A percentile compares a stretch with the other conserved stretches of the same genome.
phyloP scores from a whole-genome alignment of 2,329 filamentous ascomycete genomes.

The Aureobasidium mangrovei region DNA sequence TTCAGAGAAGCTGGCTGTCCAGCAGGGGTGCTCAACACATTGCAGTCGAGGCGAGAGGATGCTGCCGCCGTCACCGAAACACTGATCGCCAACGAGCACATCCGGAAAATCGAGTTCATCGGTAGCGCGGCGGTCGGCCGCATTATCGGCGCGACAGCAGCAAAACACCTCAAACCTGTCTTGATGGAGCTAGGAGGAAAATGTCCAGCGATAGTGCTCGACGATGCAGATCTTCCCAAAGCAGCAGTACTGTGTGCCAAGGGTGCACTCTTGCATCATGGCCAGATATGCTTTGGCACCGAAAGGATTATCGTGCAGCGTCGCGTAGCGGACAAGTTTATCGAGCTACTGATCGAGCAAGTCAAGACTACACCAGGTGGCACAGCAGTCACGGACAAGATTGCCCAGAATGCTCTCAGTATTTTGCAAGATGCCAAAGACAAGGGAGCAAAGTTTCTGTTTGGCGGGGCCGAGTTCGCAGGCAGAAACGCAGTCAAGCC shows the following conservation, averaged over 20 bases:
- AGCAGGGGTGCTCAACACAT: conserved; percentile 33
- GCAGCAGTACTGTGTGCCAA: conserved; percentile 27
- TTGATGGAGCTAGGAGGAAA: conserved; percentile 44
- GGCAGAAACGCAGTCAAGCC: conserved; percentile 17
- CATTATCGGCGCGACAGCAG: conserved; percentile 32
- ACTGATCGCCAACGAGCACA: conserved; percentile 30
- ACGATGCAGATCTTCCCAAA: conserved; percentile 38
- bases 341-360: conserved; percentile 14
- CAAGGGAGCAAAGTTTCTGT: conserved; percentile 20
- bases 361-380: conserved; percentile 16
- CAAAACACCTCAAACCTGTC: conserved; percentile 36
- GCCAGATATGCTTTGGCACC: conserved; percentile 31
- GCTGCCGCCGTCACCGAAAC: conserved; percentile 29
- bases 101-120: conserved; percentile 39
- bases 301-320: conserved; percentile 27
- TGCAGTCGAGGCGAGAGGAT: conserved; percentile 28
- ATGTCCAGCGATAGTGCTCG: conserved; percentile 34
- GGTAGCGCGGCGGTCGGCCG: conserved; percentile 36
- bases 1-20: conserved; percentile 38
- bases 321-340: conserved; percentile 18
- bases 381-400: conserved; percentile 19
- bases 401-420: conserved; percentile 25
- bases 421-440: conserved; percentile 22
- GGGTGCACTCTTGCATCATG: conserved; percentile 27
- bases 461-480: conserved; percentile 18